Base-by-base conservation (phyloP, 176 grass and related monocot genomes). In the Raddia distichophylla region DNA sequence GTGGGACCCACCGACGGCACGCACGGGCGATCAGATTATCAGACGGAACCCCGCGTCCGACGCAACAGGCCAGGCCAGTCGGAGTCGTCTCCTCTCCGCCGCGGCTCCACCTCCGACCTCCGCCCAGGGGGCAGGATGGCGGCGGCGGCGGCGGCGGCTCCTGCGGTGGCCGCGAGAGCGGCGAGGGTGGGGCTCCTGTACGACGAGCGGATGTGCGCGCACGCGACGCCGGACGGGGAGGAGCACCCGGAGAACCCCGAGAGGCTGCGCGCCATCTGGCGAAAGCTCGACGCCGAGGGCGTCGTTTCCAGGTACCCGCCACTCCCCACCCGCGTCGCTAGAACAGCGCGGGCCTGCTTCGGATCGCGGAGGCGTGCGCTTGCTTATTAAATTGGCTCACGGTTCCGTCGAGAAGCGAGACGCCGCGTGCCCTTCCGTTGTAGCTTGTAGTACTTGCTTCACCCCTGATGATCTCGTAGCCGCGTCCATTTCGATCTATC, bases 181-280 rank as follows among this genome's bases (percentile, higher is more conserved):
- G 32, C 83, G 20, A 42, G 47, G 71, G 92, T 98, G 35, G 95
- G 92, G 49, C 82, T 98, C 19, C 79, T 98, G 14, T 98, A 98
- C 86, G 96, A 98, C 84, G 90, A 98, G 17, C 54, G 96, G 90
- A 98, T 98, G 96, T 93, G 92, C 89, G 65, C 66, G 62, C 96
- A 98, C 89, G 84, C 84, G 75, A 90, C 88, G 27, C 90, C 90
- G 2, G 78, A 95, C 22, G 86, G 92, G 20, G 88, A 89, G 79
- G 63, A 72, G 3, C 95, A 98, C 42, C 90, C 90, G 54, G 95
- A 98, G 81, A 91, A 86, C 37, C 93, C 96, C 75, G 96, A 95
- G 57, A 82, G 96, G 62, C 86, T 95, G 71, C 90, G 93, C 16
- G 54, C 67, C 67, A 82, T 98, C 70, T 93, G 96, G 96, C 84